Base-by-base conservation (phyloP, 2,329 filamentous ascomycete genomes). In the Daldinia sp. region DNA sequence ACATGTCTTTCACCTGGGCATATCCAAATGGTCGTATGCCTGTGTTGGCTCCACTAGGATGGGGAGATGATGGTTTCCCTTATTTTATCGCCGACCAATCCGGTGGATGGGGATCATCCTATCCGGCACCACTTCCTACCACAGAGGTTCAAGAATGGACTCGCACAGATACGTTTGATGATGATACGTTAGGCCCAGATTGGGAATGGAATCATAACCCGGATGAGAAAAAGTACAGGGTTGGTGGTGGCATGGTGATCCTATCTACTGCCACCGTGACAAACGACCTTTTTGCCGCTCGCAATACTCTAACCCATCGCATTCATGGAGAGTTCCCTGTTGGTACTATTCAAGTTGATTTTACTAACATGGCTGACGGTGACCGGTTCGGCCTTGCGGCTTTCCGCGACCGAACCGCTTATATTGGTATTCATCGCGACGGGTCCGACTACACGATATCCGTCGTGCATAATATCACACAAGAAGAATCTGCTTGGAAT, bases 131-230 rank as follows among this genome's bases (percentile, higher is more conserved):
- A 0, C 66, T 78, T 0, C 61, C 71, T 2, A 67, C 70, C 11
- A 72, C 73, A 59, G 68, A 71, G 1, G 61, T 75, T 2, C 39
- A 62, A 4, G 63, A 67, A n/a, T 63, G 73, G 32, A 74, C 75
- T 0, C 78, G 82, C 13, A 79, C 77, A 0, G 83, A 87, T 61
- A 71, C 61, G 0, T 87, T 87, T 64, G 49, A 64, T 0, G 81
- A 80, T 0, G 68, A 74, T 0, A 64, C 73, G 0, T 75, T 87
- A 0, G 71, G 76, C 5, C 76, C 78, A 0, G 74, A 80, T 1
- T 88, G 83, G 82, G 85, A 88, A 71, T 88, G 85, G 85, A 88
- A 88, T 68, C 85, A 87, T 66, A 87, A 87, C 70, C 85, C 85
- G 0, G 83, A 87, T 57, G 77, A 73, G 0, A 75, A 72, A 8